Evolutionary conservation across 768 basidiomycete species (phyloP).

Genomic region (Termitomyces sp.): DNA sequence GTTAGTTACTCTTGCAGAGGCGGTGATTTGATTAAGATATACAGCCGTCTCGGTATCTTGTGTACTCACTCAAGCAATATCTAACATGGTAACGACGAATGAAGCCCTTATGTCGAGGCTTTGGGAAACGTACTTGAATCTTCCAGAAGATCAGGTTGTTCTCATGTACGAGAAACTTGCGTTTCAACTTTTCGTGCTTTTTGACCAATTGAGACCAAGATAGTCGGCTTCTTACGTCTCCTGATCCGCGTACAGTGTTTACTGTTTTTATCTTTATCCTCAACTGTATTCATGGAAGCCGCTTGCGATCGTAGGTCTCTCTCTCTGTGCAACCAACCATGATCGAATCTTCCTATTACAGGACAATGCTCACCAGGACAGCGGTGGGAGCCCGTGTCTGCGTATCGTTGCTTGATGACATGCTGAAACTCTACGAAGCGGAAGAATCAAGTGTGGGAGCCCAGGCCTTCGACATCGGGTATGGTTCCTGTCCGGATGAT

Average conservation of each 20-base stretch:
- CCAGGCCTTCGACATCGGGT: constrained; percentile 77
- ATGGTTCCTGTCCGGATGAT: constrained; percentile 12
- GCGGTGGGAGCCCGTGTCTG: constrained; percentile 60
- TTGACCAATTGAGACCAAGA: constrained; percentile 15
- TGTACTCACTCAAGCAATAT: constrained; percentile 70
- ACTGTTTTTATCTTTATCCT: constrained; percentile 65
- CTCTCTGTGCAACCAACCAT: constrained; percentile 1
- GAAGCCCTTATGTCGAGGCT: constrained; percentile 46
- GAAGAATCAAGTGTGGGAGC: constrained; percentile 60
- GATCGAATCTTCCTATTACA: constrained; percentile 19
- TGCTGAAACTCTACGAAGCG: constrained; percentile 65
- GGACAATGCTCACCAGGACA: constrained; percentile 47
- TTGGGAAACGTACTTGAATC: constrained; percentile 60
- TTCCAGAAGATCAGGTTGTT: constrained; percentile 69
- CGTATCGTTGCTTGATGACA: constrained; percentile 60
- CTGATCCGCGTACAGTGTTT: constrained; percentile 54
- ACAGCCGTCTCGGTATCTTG: constrained; percentile 60
- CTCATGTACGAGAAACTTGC: constrained; percentile 51
- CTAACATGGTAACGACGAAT: constrained; percentile 80
- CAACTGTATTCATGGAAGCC: constrained; percentile 62
- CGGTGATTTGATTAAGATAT: background rate
- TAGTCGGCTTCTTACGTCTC: constrained; percentile 58
- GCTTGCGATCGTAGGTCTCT: constrained; percentile 46
- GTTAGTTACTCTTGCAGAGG: constrained; percentile 13
- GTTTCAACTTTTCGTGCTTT: constrained; percentile 2